These are phyloP conservation scores for Hordeum marinum DNA, from an alignment of 176 grass and related monocot species.

Conservation along the genomic window DNA sequence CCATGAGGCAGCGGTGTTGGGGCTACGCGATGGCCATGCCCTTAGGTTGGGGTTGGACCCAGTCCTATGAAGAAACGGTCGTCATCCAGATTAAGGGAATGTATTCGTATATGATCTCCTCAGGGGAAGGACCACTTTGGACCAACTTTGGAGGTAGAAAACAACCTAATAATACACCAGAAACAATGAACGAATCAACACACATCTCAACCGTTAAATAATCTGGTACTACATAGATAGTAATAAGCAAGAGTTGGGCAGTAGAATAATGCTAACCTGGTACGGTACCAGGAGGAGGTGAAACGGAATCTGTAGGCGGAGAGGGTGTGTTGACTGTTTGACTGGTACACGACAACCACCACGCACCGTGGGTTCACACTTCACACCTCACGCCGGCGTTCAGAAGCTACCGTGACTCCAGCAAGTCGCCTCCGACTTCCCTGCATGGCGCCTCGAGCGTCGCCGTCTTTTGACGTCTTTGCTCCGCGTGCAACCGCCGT, in stretches of 20 bases:
- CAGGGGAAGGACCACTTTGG: background rate
- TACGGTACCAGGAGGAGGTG: background rate
- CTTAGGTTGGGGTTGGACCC: background rate
- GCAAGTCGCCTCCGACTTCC: background rate
- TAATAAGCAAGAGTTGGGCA: background rate
- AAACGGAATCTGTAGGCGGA: background rate
- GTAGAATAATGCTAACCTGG: background rate
- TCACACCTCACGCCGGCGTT: background rate
- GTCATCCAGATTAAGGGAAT: background rate
- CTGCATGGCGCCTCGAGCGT: no score
- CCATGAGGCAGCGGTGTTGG: no score
- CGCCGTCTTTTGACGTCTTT: background rate
- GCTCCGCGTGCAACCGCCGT: background rate
- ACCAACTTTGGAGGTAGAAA: background rate
- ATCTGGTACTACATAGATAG: background rate
- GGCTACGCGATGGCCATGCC: no score
- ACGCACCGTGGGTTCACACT: background rate
- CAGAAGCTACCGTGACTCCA: background rate
- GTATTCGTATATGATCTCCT: background rate
- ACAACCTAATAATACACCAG: background rate
- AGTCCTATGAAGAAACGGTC: background rate
- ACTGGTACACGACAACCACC: background rate
- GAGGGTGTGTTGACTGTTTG: background rate
- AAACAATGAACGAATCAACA: background rate
- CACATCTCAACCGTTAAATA: background rate